These are phyloP conservation scores for Globisporangium iwayamae DNA, from an alignment of 352 stramenopile genomes.

Conservation along the genomic window DNA sequence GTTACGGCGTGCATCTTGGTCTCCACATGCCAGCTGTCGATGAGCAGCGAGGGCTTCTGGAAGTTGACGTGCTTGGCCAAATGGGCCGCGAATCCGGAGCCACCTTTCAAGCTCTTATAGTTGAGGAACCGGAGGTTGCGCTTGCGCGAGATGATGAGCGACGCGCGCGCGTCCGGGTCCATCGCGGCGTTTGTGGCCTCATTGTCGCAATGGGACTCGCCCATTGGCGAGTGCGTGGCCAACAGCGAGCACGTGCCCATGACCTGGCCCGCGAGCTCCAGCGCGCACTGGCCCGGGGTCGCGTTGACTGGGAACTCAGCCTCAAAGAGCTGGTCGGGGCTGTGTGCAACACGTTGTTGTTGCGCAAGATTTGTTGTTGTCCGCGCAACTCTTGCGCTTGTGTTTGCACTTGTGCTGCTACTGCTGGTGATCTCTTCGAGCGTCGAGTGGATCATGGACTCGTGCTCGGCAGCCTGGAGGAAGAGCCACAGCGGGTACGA, in stretches of 20 bases:
- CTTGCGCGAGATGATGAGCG: conserved; percentile 19
- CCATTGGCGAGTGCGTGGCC: conserved; percentile 30
- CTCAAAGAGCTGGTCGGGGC: conserved; percentile 45
- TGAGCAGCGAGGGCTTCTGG: conserved; percentile 53
- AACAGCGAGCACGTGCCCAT: conserved; percentile 57
- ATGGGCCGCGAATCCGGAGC: conserved; percentile 65
- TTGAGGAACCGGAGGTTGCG: conserved; percentile 46
- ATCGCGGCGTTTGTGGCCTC: conserved; percentile 14
- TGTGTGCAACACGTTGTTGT: conserved; percentile 6
- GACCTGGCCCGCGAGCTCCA: conserved; percentile 64
- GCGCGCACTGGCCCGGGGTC: conserved; percentile 60
- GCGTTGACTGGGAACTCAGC: conserved; percentile 70
- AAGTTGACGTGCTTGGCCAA: conserved; percentile 64
- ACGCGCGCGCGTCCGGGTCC: conserved; percentile 12
- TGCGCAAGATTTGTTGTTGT: neutral
- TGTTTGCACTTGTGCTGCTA: neutral
- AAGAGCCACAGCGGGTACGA: conserved; percentile 70
- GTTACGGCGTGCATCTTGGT: conserved; percentile 54
- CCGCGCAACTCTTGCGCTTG: neutral
- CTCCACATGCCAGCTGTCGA: conserved; percentile 72
- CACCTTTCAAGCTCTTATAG: conserved; percentile 59
- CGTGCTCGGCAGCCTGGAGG: conserved; percentile 68
- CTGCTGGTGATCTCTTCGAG: conserved; percentile 46
- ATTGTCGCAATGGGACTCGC: conserved; percentile 3
- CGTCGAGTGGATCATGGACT: conserved; percentile 61